These are phyloP conservation scores for Astrothelium subdiscretum DNA, from an alignment of 495 filamentous ascomycete genomes.

Conservation along the genomic window DNA sequence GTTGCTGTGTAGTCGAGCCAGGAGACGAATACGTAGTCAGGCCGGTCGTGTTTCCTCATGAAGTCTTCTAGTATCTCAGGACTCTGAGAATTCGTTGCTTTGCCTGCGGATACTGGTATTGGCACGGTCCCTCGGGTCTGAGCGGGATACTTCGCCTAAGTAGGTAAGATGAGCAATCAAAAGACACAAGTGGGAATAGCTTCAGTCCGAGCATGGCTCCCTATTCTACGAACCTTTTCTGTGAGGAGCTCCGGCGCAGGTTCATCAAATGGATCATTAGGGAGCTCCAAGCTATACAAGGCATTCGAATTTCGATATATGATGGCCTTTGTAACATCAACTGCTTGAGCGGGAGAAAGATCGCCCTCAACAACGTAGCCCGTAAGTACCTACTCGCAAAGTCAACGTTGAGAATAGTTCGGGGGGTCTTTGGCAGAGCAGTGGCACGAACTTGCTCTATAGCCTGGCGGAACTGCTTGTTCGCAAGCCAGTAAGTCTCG, in stretches of 20 bases:
- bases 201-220: neutral
- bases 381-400: constrained; percentile 40
- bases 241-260: neutral
- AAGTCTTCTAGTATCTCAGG: neutral
- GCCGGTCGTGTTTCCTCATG: neutral
- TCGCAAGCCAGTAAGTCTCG: constrained; percentile 71
- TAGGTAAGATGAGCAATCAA: neutral
- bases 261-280: neutral
- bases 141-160: neutral
- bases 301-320: constrained; percentile 61
- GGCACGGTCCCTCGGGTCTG: neutral
- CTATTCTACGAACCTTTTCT: neutral
- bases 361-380: constrained; percentile 51
- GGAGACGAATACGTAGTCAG: constrained; percentile 56
- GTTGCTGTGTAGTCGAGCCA: constrained; percentile 71
- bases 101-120: constrained; percentile 20
- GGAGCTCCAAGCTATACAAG: constrained; percentile 42
- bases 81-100: constrained; percentile 49
- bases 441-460: constrained; percentile 44
- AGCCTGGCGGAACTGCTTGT: constrained; percentile 64
- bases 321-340: constrained; percentile 45
- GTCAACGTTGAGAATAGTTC: neutral
- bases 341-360: constrained; percentile 46
- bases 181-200: neutral
- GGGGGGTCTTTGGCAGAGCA: neutral